Base-by-base conservation (phyloP, 345 rosid genomes). In the Camelina sativa region DNA sequence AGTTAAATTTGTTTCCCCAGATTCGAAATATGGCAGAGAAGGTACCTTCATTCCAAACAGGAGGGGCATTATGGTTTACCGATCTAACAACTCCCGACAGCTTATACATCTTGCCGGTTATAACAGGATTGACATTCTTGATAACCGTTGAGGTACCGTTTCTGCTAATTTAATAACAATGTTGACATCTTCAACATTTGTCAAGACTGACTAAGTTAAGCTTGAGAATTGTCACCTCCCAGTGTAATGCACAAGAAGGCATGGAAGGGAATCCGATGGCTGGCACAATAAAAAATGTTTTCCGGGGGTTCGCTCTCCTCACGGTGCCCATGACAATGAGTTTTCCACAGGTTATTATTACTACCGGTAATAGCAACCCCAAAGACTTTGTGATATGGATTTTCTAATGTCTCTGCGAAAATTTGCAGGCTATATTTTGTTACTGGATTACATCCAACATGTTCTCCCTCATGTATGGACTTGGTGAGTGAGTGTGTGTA, bases 361-460 rank as follows among this genome's bases (percentile, higher is more conserved):
- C 8, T 8, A 68, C 34, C 8, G 9, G 9, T 1, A 67, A 17
- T 17, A 17, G 4, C 4, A 20, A 17, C 6, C n/a, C 6, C 38
- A 38, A 8, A 38, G 62, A 19, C 54, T 38, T 12, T 25, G 40
- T 51, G n/a, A 7, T 17, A 37, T 44, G 30, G 51, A 73, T 35
- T n/a, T n/a, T 47, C 59, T 67, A 28, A 74, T 34, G 13, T 38
- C 59, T 23, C 4, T 75, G 20, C n/a, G 5, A 60, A 38, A 48
- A 30, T 8, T 50, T 72, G 82, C 97, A 94, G 97, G 97, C 98
- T 57, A 80, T 91, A 70, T 90, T 91, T 77, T 90, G 96, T 76
- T 94, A 91, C 72, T 90, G 96, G 98, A 66, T 94, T 34, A 87
- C 98, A 17, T 90, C 97, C 62, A 91, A 90, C 82, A 19, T 90